Evolutionary conservation across 192 early-diverging fungal species (phyloP).

Genomic region (Chytriomyces confervae): DNA sequence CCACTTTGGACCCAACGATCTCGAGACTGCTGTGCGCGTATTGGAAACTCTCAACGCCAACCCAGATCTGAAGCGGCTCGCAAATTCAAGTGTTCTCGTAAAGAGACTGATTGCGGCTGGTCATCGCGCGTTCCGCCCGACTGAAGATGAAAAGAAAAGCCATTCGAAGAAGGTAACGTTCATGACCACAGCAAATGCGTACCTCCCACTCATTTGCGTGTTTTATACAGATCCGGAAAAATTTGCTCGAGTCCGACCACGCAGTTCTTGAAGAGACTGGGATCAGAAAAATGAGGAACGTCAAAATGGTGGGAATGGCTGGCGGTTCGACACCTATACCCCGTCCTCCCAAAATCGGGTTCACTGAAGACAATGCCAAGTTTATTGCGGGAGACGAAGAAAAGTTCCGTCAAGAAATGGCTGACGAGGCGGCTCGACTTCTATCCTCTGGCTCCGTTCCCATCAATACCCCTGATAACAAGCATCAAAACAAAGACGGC

Average conservation of each 20-base stretch:
- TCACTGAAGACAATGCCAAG: slow-evolving; percentile 37
- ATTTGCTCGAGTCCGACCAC: slow-evolving; percentile 41
- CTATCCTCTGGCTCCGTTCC: neutral
- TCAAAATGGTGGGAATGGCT: slow-evolving; percentile 52
- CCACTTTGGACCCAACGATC: slow-evolving; percentile 38
- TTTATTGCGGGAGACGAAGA: slow-evolving; percentile 46
- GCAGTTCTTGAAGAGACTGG: slow-evolving; percentile 38
- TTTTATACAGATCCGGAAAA: slow-evolving; percentile 13
- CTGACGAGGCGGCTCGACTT: slow-evolving; percentile 5
- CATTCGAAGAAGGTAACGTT: slow-evolving; percentile 5
- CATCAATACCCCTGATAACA: neutral
- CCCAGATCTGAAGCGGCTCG: slow-evolving; percentile 46
- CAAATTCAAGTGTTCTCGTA: slow-evolving; percentile 32
- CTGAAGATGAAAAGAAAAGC: slow-evolving; percentile 39
- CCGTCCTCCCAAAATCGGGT: slow-evolving; percentile 42
- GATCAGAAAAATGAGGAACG: slow-evolving; percentile 50
- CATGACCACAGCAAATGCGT: too few relatives aligned
- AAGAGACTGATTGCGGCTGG: slow-evolving; percentile 37
- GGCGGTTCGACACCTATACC: slow-evolving; percentile 35
- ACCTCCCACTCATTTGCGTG: too few relatives aligned
- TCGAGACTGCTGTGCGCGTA: slow-evolving; percentile 43
- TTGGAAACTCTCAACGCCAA: slow-evolving; percentile 46
- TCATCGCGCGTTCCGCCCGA: slow-evolving; percentile 33
- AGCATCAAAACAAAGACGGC: too few relatives aligned
- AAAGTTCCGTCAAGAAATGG: slow-evolving; percentile 13